Percentiles rank a stretch among this genome's conserved stretches.
These are phyloP conservation scores for Phytophthora pini DNA, from an alignment of 352 stramenopile species.

Conservation along the genomic window DNA sequence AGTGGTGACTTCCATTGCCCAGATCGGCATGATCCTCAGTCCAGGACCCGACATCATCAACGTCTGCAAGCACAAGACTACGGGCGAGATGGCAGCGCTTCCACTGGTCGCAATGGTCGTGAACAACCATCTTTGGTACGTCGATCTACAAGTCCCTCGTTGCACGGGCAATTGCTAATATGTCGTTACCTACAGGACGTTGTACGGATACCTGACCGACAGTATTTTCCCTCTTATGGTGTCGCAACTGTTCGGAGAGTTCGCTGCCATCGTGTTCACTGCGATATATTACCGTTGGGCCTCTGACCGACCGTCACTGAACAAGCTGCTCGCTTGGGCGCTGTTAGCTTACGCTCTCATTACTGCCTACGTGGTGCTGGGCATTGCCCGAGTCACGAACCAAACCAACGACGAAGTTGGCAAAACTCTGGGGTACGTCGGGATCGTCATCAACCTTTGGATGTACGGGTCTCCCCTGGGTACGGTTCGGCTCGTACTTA, in stretches of 20 bases:
- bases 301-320: slow-evolving; percentile 15
- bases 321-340: slow-evolving; percentile 13
- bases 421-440: slow-evolving; percentile 40
- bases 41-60: slow-evolving; percentile 26
- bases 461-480: slow-evolving; percentile 41
- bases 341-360: slow-evolving; percentile 17
- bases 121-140: slow-evolving; percentile 39
- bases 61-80: slow-evolving; percentile 28
- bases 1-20: slow-evolving; percentile 29
- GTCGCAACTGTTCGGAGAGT: slow-evolving; percentile 29
- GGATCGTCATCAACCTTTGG: slow-evolving; percentile 33
- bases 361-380: slow-evolving; percentile 46
- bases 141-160: background rate
- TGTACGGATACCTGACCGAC: slow-evolving; percentile 39
- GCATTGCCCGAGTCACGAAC: slow-evolving; percentile 34
- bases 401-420: slow-evolving; percentile 37
- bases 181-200: slow-evolving; percentile 9
- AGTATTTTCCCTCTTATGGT: slow-evolving; percentile 44
- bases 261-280: slow-evolving; percentile 28
- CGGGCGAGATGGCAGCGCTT: slow-evolving; percentile 30
- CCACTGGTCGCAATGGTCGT: slow-evolving; percentile 38
- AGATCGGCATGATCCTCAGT: slow-evolving; percentile 34
- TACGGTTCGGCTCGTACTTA: slow-evolving; percentile 29
- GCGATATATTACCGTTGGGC: slow-evolving; percentile 32
- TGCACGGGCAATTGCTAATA: slow-evolving; percentile 5